Base-by-base conservation (phyloP, 2,329 filamentous ascomycete genomes). In the Penicillium sp. region DNA sequence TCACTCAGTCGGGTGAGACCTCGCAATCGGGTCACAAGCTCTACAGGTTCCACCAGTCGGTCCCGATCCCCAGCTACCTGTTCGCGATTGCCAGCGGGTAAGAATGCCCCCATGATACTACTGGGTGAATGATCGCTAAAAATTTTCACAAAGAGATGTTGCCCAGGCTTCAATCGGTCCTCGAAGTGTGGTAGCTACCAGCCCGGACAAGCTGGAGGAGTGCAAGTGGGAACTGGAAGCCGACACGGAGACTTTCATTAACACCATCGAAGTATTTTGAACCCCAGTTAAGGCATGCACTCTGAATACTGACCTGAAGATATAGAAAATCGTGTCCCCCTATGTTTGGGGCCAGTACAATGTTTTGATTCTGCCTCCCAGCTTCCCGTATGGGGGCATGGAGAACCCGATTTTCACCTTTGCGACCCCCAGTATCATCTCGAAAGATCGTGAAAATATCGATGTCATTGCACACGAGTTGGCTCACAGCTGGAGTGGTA, bases 341-440 rank as follows among this genome's bases (percentile, higher is more conserved):
- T 98, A 99, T 75, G 85, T 86, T 57, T 99, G 95, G 95, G 93
- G 91, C 16, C 88, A 93, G 65, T 98, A 98, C 81, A 98, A 98
- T 65, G 91, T 96, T 10, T 80, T 98, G 23, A 89, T 97, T 4
- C 80, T 98, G 31, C 93, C 93, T 4, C 90, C 92, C 1, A 93
- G 90, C 65, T 98, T 96, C 73, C 92, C 92, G 0, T 96, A 95
- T 67, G 92, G 91, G 68, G 90, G 89, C 76, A 77, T 78, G 83
- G 92, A 96, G 75, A 96, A 97, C 72, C 93, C 93, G 0, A 87
- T 96, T 53, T 96, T 90, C 77, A 98, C 95, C 0, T 98, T 96
- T 73, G 93, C 93, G 1, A 98, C 95, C 1, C 93, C 93, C 2
- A 96, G 92, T 35, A 89, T 98, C 66, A 92, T 99, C 70, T 95